Conservation (phyloP, 805 yeast genomes). For the Kodamaea laetipori region DNA sequence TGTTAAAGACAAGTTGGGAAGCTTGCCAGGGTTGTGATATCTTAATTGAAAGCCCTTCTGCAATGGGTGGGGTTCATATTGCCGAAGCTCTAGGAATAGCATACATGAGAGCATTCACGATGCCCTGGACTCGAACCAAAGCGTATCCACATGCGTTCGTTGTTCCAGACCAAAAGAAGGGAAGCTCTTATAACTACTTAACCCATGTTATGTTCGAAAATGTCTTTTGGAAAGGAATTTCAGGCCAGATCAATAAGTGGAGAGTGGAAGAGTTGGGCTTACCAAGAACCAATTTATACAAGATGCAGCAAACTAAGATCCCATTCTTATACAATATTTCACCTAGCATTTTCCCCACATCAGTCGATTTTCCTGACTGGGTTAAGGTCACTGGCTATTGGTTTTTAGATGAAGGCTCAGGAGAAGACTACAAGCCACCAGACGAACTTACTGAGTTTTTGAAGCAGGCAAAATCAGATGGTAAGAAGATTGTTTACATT, state of each 20-base stretch:
- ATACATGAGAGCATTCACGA: constrained; percentile 91
- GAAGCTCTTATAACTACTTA: constrained; percentile 89
- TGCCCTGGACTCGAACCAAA: constrained; percentile 97
- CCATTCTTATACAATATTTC: constrained; percentile 91
- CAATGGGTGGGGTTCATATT: constrained; percentile 93
- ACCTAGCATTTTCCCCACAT: constrained; percentile 86
- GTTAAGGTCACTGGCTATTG: constrained; percentile 94
- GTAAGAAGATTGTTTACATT: constrained; percentile 79
- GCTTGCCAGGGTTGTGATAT: constrained; percentile 85
- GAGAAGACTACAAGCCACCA: constrained; percentile 59
- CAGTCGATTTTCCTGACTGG: constrained; percentile 94
- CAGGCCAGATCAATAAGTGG: constrained; percentile 87
- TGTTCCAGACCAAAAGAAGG: constrained; percentile 90
- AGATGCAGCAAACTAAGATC: constrained; percentile 72
- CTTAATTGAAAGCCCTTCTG: constrained; percentile 91
- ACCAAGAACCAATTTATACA: constrained; percentile 67
- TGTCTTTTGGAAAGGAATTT: constrained; percentile 89
- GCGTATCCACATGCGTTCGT: constrained; percentile 97
- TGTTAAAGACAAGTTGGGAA: constrained; percentile 74
- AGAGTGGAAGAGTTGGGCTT: constrained; percentile 66
- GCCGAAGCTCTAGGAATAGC: constrained; percentile 92
- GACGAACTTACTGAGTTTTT: constrained; percentile 60
- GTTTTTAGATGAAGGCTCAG: constrained; percentile 74
- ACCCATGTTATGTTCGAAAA: constrained; percentile 93
- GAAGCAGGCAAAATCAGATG: constrained; percentile 55